Conservation (phyloP, 345 rosid species). For the Firmiana major region DNA sequence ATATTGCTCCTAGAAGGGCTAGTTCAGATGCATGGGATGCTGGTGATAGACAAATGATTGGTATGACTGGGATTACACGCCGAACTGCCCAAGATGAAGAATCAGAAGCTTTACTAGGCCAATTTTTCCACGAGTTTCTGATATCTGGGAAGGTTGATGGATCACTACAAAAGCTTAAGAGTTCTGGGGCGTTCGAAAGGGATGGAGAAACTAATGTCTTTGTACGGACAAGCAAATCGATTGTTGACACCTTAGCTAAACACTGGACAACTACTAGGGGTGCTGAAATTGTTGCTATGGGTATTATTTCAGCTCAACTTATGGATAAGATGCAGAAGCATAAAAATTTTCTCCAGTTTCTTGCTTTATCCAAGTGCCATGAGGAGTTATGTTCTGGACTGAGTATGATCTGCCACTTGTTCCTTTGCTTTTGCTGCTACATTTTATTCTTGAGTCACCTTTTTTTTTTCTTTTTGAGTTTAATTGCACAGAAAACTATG, state of each 20-base stretch:
- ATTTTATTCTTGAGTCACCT: background rate
- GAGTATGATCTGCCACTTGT: conserved; percentile 44
- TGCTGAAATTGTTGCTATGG: conserved; percentile 80
- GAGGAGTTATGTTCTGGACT: conserved; percentile 80
- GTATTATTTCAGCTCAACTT: conserved; percentile 67
- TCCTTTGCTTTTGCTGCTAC: background rate
- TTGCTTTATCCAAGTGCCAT: conserved; percentile 97
- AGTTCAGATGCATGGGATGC: conserved; percentile 58
- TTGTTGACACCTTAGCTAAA: conserved; percentile 90
- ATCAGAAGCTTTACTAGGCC: conserved; percentile 83
- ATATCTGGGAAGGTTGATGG: conserved; percentile 62
- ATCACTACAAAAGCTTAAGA: conserved; percentile 59
- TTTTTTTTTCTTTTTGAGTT: background rate
- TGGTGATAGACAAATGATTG: conserved; percentile 52
- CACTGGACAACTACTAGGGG: conserved; percentile 99
- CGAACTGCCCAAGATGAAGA: conserved; percentile 79
- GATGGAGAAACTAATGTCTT: conserved; percentile 85
- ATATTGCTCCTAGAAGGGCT: conserved; percentile 58
- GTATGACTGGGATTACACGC: conserved; percentile 48
- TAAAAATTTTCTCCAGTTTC: conserved; percentile 79
- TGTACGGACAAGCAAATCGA: conserved; percentile 74
- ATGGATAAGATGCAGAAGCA: conserved; percentile 91
- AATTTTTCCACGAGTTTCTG: conserved; percentile 73
- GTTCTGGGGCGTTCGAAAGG: conserved; percentile 84
- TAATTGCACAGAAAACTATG: background rate